Evolutionary conservation across 805 yeast genomes (phyloP), one percentile per base, ranked within the genome.

Genomic region (Saturnispora saitoi): DNA sequence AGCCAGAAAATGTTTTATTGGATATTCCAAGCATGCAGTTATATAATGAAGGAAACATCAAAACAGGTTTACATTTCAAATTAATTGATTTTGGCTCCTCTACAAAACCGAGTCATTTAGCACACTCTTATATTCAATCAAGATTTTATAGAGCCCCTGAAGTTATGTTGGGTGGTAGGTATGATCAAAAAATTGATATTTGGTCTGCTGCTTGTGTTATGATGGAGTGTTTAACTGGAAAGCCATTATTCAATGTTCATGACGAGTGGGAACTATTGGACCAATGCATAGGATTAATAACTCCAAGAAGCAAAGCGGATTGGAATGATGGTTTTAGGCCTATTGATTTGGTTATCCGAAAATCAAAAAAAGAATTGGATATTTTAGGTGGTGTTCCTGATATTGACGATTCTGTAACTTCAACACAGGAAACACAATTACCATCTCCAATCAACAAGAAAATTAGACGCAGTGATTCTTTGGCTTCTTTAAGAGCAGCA

Each of bases 161-260:
- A 58, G 82, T 85, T 4, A 66, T 81, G 10, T 48, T 85, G 3
- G 93, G 91, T 1, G 76, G 84, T 10, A 67, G 78, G 31, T 84
- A 83, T 56, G 61, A 69, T 51, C 61, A 63, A n/a, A 71, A 67
- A 54, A 77, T 78, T 32, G 83, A 77, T 56, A 68, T 91, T 80
- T 93, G 99, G 99, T 91, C 98, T 0, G 69, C 90, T 40, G 99
- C 96, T 0, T 86, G 97, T 62, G 87, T 93, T 45, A 78, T 88
- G 31, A 95, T 93, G 1, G 99, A 93, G 64, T 69, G 91, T 43
- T 90, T 85, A 56, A 72, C 54, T 57, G 83, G 83, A 54, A 69
- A 29, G 51, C 77, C 65, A 0, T 51, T 76, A 11, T 68, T 77
- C 34, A 76, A 80, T 4, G 78, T 77, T 1, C 67, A 65, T 39